Conservation (phyloP, 257 asterid genomes). For the Cinchona pubescens region DNA sequence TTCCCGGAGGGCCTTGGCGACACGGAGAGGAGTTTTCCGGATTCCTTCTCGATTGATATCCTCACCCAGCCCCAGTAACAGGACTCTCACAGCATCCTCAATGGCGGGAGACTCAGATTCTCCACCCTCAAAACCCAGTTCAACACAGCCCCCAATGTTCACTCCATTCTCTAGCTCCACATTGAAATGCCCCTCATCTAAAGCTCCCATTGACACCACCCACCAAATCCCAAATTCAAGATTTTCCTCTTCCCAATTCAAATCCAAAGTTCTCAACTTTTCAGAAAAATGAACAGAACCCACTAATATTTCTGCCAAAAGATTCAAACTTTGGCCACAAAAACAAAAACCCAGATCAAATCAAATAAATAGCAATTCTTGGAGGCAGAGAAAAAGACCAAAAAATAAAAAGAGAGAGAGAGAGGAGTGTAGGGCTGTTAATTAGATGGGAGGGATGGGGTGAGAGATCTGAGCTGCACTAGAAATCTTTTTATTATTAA, state of each 20-base stretch:
- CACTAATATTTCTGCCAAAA: slow-evolving; percentile 30
- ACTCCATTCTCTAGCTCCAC: slow-evolving; percentile 61
- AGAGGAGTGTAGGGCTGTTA: slow-evolving; percentile 23
- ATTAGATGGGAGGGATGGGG: slow-evolving; percentile 21
- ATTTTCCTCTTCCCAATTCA: not conserved
- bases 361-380: slow-evolving; percentile 9
- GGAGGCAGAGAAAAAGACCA: not conserved
- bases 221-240: slow-evolving; percentile 20
- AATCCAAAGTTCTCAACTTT: slow-evolving; percentile 13
- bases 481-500: slow-evolving; percentile 10
- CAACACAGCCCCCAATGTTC: slow-evolving; percentile 41
- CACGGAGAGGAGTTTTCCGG: slow-evolving; percentile 78
- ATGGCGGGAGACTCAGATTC: slow-evolving; percentile 54
- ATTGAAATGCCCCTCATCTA: slow-evolving; percentile 65
- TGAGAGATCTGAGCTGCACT: slow-evolving; percentile 40
- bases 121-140: slow-evolving; percentile 46
- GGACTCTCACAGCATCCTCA: slow-evolving; percentile 79
- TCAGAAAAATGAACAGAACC: slow-evolving; percentile 2
- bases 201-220: slow-evolving; percentile 74
- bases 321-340: slow-evolving; percentile 30
- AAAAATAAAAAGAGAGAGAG: not conserved
- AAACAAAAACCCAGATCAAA: slow-evolving; percentile 29
- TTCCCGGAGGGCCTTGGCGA: slow-evolving; percentile 79
- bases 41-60: slow-evolving; percentile 88
- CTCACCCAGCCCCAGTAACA: slow-evolving; percentile 87